Conservation (phyloP, 2,329 filamentous ascomycete genomes). For the Pseudogymnoascus destructans region DNA sequence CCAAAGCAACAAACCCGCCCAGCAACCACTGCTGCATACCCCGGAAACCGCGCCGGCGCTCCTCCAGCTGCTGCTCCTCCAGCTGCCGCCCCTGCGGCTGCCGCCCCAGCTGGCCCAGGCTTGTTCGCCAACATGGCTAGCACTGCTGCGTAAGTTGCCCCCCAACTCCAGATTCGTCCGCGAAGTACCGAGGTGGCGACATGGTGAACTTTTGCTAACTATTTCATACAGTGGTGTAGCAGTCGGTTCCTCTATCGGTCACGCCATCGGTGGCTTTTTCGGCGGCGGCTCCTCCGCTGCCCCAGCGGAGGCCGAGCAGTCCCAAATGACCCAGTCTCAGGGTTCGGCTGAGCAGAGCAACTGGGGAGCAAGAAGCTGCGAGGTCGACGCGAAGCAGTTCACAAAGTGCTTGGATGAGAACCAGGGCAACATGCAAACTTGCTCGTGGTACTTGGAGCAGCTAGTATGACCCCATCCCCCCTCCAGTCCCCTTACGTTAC, state of each 20-base stretch:
- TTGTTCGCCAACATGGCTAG: constrained; percentile 95
- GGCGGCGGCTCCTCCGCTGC: constrained; percentile 53
- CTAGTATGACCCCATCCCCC: constrained; percentile 35
- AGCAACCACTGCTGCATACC: constrained; percentile 47
- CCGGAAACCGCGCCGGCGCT: constrained; percentile 35
- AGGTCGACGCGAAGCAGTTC: constrained; percentile 69
- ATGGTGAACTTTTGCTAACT: constrained; percentile 19
- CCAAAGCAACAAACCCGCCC: constrained; percentile 53
- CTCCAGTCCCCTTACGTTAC: background rate
- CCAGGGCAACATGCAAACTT: constrained; percentile 85
- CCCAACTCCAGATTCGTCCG: background rate
- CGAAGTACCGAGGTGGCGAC: background rate
- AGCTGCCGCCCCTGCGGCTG: constrained; percentile 1
- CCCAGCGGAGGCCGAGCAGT: constrained; percentile 36
- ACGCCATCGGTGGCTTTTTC: constrained; percentile 86
- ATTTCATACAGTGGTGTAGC: constrained; percentile 66
- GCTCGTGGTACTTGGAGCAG: constrained; percentile 97
- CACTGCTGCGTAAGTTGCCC: constrained; percentile 79
- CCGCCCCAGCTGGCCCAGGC: constrained; percentile 48
- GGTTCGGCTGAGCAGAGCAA: constrained; percentile 37
- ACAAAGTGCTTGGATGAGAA: constrained; percentile 96
- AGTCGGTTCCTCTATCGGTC: constrained; percentile 87
- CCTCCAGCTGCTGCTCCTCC: constrained; percentile 30
- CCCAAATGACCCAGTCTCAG: constrained; percentile 40
- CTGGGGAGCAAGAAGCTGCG: constrained; percentile 55